These are phyloP conservation scores for Syzygium aromaticum DNA, from an alignment of 345 rosid genomes.

Conservation along the genomic window DNA sequence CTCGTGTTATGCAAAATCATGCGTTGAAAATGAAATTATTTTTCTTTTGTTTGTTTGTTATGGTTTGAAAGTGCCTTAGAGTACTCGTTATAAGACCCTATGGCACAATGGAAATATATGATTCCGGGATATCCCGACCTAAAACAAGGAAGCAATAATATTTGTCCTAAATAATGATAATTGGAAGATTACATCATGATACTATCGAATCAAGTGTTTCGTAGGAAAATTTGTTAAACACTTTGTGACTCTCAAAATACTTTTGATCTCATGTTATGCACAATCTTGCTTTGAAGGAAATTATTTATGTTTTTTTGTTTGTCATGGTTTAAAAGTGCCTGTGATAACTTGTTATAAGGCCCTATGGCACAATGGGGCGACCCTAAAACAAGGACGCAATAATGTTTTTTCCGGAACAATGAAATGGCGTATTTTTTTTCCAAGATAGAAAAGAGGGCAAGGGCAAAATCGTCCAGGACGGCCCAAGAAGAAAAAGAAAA, in stretches of 20 bases:
- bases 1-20: neutral
- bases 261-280: too few relatives aligned
- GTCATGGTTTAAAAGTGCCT: too few relatives aligned
- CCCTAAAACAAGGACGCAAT: neutral
- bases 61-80: neutral
- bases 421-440: neutral
- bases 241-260: too few relatives aligned
- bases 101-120: neutral
- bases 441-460: neutral
- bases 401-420: neutral
- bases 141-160: neutral
- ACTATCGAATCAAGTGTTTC: too few relatives aligned
- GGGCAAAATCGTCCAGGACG: conserved; percentile 22
- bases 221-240: too few relatives aligned
- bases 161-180: too few relatives aligned
- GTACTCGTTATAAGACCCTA: neutral
- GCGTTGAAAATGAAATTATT: neutral
- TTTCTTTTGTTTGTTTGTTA: neutral
- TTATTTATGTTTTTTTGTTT: too few relatives aligned
- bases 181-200: too few relatives aligned
- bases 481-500: neutral
- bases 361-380: neutral
- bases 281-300: too few relatives aligned
- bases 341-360: neutral
- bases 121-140: neutral